Evolutionary conservation across 345 rosid species (phyloP).

Genomic region (Sisymbrium altissimum): DNA sequence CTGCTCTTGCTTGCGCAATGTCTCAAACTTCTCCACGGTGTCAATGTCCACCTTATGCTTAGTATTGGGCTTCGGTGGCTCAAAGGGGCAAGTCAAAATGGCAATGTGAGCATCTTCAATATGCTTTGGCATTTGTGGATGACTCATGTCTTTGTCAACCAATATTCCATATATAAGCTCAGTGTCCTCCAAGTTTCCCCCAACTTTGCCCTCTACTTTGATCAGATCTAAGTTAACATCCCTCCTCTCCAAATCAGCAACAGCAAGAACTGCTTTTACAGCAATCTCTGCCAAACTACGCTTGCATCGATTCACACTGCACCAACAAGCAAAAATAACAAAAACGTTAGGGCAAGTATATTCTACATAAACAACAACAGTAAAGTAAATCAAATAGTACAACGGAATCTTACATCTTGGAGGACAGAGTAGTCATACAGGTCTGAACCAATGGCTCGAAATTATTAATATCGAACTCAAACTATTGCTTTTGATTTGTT

Average conservation of each 20-base stretch:
- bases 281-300: conserved; percentile 89
- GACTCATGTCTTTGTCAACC: conserved; percentile 94
- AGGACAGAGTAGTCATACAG: conserved; percentile 95
- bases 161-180: conserved; percentile 82
- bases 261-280: conserved; percentile 91
- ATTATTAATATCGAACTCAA: conserved; percentile 57
- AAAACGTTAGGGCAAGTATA: background rate
- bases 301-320: conserved; percentile 93
- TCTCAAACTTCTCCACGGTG: conserved; percentile 91
- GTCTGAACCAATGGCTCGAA: conserved; percentile 78
- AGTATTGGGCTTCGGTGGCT: conserved; percentile 98
- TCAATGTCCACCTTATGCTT: conserved; percentile 99
- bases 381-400: too few species aligned
- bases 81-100: conserved; percentile 94
- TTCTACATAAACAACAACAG: too few species aligned
- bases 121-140: conserved; percentile 95
- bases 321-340: conserved; percentile 17
- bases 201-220: conserved; percentile 93
- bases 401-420: conserved; percentile 84
- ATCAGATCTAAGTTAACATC: conserved; percentile 93
- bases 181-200: conserved; percentile 91
- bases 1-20: conserved; percentile 81
- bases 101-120: conserved; percentile 95
- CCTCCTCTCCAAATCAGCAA: conserved; percentile 90
- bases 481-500: too few species aligned